A percentile compares a stretch with the other conserved stretches of the same genome.
phyloP scores from a whole-genome alignment of 148 eudicot genomes.

The Simmondsia chinensis region DNA sequence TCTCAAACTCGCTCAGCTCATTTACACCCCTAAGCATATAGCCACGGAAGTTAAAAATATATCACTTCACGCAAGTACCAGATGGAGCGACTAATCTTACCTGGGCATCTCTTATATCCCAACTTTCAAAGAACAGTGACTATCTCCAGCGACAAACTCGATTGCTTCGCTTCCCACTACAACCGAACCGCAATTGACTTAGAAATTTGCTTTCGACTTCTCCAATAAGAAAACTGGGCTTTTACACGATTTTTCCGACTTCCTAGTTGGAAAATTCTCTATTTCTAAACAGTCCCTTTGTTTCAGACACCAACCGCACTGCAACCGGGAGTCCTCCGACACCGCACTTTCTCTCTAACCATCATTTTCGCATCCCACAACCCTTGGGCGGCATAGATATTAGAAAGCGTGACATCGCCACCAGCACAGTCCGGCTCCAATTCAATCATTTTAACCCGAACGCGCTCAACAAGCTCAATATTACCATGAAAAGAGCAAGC shows the following conservation, averaged over 20 bases:
- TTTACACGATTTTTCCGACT: too few species aligned
- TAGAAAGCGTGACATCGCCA: constrained; percentile 37
- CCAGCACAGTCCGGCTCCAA: constrained; percentile 25
- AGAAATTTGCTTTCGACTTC: too few species aligned
- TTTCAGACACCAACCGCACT: constrained; percentile 38
- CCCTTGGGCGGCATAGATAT: constrained; percentile 33
- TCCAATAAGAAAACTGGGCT: too few species aligned
- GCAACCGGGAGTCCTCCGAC: constrained; percentile 28
- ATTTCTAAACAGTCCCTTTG: too few species aligned
- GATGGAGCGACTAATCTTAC: too few species aligned
- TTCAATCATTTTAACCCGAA: constrained; percentile 11
- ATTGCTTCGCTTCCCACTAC: constrained; percentile 23
- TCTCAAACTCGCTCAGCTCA: too few species aligned
- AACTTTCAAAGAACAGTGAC: constrained; percentile 12
- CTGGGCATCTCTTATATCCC: constrained; percentile 13
- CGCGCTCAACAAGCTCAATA: constrained; percentile 23
- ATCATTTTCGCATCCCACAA: constrained; percentile 43
- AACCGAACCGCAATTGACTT: constrained; percentile 34
- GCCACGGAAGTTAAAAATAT: too few species aligned
- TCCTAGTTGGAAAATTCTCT: too few species aligned
- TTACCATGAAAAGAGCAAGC: constrained; percentile 34
- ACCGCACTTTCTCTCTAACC: constrained; percentile 18
- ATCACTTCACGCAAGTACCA: too few species aligned
- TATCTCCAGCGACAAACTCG: constrained; percentile 29
- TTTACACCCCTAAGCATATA: too few species aligned